These are phyloP conservation scores for Chaetomiaceae sp. DNA, from an alignment of 2,329 filamentous ascomycete species.

Conservation along the genomic window DNA sequence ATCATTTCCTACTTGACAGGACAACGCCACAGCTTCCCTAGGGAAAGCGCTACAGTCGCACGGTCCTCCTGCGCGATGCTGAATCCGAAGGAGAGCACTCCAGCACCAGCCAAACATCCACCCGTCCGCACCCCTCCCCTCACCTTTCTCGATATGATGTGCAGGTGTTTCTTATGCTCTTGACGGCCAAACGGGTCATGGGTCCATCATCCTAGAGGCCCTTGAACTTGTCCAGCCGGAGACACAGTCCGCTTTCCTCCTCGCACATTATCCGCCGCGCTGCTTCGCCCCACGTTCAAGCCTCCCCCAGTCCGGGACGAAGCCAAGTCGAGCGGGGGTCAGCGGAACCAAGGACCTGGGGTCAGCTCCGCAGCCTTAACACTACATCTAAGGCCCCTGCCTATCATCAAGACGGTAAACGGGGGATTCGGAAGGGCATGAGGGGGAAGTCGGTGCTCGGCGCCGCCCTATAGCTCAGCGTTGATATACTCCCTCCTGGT, in stretches of 20 bases:
- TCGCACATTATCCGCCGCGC: not conserved
- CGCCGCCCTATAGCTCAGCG: conserved; percentile 16
- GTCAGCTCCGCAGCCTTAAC: conserved; percentile 9
- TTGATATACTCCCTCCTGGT: conserved; percentile 20
- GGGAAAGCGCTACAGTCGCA: conserved; percentile 15
- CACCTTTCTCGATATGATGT: conserved; percentile 17
- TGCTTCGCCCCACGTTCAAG: not conserved
- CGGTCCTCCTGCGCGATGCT: conserved; percentile 6
- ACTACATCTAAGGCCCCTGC: conserved; percentile 1
- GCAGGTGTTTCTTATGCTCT: conserved; percentile 20
- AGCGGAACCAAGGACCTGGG: conserved; percentile 6
- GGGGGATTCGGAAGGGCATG: conserved; percentile 5
- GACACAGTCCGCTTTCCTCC: not conserved
- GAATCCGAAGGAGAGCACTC: conserved; percentile 1
- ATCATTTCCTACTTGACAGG: not conserved
- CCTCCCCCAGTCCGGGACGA: not conserved
- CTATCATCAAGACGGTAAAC: conserved; percentile 6
- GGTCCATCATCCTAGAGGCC: not conserved
- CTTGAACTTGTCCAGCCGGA: too few relatives aligned
- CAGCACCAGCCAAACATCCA: not conserved
- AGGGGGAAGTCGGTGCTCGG: conserved; percentile 16
- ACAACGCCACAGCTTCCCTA: conserved; percentile 5
- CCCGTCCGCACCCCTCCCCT: not conserved
- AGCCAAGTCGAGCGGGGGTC: not conserved
- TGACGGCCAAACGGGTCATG: conserved; percentile 6